Conservation (phyloP, 805 yeast genomes). For the Starmera caribaea region DNA sequence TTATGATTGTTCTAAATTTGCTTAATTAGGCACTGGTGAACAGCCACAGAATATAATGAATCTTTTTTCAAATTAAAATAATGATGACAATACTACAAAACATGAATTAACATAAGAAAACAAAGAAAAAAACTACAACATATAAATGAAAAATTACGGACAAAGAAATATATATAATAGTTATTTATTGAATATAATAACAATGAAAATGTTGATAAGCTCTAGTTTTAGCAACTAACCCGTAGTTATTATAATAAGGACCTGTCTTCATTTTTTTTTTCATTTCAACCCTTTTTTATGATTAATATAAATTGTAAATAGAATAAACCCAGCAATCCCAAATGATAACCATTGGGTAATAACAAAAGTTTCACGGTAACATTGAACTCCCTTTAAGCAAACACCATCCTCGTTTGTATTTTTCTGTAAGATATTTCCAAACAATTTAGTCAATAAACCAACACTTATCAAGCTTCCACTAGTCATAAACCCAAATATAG, state of each 20-base stretch:
- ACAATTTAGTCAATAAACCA: conserved; percentile 40
- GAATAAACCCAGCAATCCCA: conserved; percentile 10
- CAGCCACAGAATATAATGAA: too few species aligned
- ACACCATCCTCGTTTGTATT: conserved; percentile 31
- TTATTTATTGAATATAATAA: too few species aligned
- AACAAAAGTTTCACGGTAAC: conserved; percentile 37
- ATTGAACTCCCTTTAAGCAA: conserved; percentile 33
- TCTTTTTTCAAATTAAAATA: too few species aligned
- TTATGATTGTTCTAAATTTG: conserved; percentile 51
- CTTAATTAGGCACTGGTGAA: conserved; percentile 1
- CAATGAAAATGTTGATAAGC: too few species aligned
- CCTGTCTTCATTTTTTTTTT: too few species aligned
- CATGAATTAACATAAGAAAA: too few species aligned
- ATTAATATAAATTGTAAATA: conserved; percentile 12
- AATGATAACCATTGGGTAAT: conserved; percentile 17
- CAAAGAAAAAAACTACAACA: too few species aligned
- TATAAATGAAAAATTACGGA: too few species aligned
- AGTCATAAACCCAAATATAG: conserved; percentile 71
- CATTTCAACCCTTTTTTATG: not conserved
- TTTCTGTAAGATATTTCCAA: conserved; percentile 45
- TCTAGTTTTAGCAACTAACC: too few species aligned
- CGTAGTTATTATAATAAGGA: too few species aligned
- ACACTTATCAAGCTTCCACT: conserved; percentile 58
- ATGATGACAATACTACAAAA: too few species aligned
- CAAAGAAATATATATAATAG: too few species aligned